Evolutionary conservation across 2,329 filamentous ascomycete species (phyloP), one percentile per base, ranked within the genome.

Genomic region (Pyrenochaeta sp.): DNA sequence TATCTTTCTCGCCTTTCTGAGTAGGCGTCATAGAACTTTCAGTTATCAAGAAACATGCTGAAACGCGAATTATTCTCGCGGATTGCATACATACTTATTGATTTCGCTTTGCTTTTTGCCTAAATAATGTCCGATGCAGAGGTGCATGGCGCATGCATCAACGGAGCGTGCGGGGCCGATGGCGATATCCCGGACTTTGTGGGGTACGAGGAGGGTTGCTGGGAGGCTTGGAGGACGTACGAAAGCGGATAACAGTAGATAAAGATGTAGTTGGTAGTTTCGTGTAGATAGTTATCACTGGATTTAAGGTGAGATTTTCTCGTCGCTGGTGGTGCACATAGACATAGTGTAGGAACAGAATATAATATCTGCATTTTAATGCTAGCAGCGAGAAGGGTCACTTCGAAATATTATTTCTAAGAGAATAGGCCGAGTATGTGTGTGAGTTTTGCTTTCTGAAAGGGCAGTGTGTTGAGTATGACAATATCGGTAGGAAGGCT

Each of bases 1-100:
- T 46, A 15, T 64, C 55, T 15, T 58, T 54, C 51, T 62, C 50
- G 19, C 44, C 34, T 5, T 46, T 45, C 43, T 25, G 37, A 27
- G 43, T 25, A 8, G 61, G 56, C 45, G 61, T 58, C 59, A 66
- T 65, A 40, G 50, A 52, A 30, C 37, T 13, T 24, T 34, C 15
- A 36, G 22, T 15, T 4, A 47, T 22, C 12, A 34, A 34, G 8
- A 52, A 55, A 59, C 28, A 57, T 53, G 34, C 42, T 55, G 43
- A 52, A 34, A 50, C 48, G n/a, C 45, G 44, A n/a, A 3, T 13
- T 10, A 36, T 44, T 44, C 42, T 27, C 24, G 24, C 24, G 42
- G 19, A 13, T 43, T 12, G 25, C 22, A 43, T 43, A 43, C 10
- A 8, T 13, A 25, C 13, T 46, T 32, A 46, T 46, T 10, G 28